Base-by-base conservation (phyloP, 1,284 basidiomycete species). In the Fomes fomentarius region DNA sequence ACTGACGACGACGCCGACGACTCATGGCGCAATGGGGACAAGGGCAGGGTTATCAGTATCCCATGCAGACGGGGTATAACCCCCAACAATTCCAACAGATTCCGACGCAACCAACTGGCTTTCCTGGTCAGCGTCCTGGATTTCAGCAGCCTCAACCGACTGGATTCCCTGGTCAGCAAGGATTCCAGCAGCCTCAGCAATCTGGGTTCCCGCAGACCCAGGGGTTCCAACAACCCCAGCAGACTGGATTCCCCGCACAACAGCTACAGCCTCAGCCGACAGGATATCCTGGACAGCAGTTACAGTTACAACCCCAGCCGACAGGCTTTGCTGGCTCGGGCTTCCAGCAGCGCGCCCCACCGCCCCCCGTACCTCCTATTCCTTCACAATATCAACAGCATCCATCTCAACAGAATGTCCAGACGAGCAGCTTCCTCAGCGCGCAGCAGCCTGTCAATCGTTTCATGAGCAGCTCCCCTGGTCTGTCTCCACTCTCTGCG, bases 1-100 rank as follows among this genome's bases (percentile, higher is more conserved):
- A 10, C 41, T 44, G 33, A 41, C 50, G 38, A 52, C 52, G 43
- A 47, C 54, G 35, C 55, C 56, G 41, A 28, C 49, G 33, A 50
- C 56, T 50, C 38, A 82, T 81, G 80, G 72, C 78, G 54, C 80
- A 89, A 71, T 89, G 87, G 87, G 79, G 79, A 54, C 82, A 84
- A 57, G 79, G 79, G 53, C 82, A 84, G 57, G 74, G 79, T 68
- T 85, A 74, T 17, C 81, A 83, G 64, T 82, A 82, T 63, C 80
- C 84, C 24, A 72, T 79, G 67, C 80, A 81, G 56, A 85, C 84
- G 1, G 85, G 88, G 47, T 86, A 76, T 66, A 76, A 78, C 49
- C 74, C 74, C 17, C 73, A 76, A 52, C 68, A 60, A 35, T 71
- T 71, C 50, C 77, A 78, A 61, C 79, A 74, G 54, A 60, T 76